Base-by-base conservation (phyloP, 148 eudicot genomes). In the Salicornia ramosissima region DNA sequence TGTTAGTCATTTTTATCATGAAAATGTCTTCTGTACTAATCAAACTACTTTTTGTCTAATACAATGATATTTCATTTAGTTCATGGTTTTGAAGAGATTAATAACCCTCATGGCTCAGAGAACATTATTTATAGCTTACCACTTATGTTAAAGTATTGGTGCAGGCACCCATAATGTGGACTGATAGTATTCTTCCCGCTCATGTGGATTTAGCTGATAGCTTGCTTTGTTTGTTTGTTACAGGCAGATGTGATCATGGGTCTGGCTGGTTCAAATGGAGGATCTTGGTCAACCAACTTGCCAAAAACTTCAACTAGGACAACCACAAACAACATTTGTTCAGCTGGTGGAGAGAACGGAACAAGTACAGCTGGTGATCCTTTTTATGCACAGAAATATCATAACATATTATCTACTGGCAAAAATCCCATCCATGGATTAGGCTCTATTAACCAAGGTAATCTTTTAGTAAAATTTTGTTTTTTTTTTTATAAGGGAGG, bases 211-310 rank as follows among this genome's bases (percentile, higher is more conserved):
- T 42, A 50, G 40, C 64, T 77, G 57, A 40, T 56, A 53, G 16
- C 40, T 47, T 45, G 39, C 26, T 49, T 47, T 45, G 39, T 25
- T 29, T 46, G 58, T 28, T 54, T 54, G 39, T 70, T 73, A 75
- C 85, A 90, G 92, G 96, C 96, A 46, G 92, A 87, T 55, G 80
- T 84, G 36, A 90, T 87, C 64, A 87, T 90, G 92, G 79, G 86
- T 24, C 64, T 90, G 67, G 92, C 92, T 69, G 92, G 92, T 59
- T 90, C 96, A 77, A 86, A 86, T 78, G 92, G 96, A 59, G 92
- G 92, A 82, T 90, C 90, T 39, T 87, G 92, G 96, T 90, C 92
- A 3, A 90, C 88, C 21, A 76, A 71, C 29, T 83, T 65, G 26
- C 79, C 86, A 21, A 85, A 82, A 71, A 79, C 84, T 15, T 59